These are phyloP conservation scores for Chalaropsis thielavioides DNA, from an alignment of 2,329 filamentous ascomycete species.

Conservation along the genomic window DNA sequence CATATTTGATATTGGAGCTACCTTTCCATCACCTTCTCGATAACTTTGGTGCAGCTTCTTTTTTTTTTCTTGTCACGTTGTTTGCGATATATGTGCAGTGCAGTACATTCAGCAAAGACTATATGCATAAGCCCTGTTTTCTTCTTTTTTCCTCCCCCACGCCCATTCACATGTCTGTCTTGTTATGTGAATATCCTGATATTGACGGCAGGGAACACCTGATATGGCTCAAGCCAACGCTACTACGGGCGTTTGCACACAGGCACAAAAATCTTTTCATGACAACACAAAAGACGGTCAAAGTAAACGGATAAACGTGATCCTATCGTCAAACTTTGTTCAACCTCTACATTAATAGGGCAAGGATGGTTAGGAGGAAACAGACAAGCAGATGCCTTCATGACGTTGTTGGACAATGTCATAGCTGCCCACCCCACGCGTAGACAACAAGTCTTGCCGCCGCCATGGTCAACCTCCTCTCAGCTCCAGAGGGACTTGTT, in stretches of 20 bases:
- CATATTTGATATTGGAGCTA: neutral
- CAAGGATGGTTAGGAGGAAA: neutral
- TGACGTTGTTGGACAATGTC: neutral
- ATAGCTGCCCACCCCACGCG: neutral
- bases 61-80: neutral
- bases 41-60: neutral
- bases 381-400: neutral
- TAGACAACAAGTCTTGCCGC: neutral
- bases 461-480: neutral
- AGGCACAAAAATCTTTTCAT: neutral
- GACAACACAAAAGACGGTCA: neutral
- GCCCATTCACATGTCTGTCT: neutral
- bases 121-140: constrained; percentile 5
- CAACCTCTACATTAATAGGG: neutral
- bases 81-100: neutral
- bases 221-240: neutral
- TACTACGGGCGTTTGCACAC: neutral
- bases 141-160: neutral
- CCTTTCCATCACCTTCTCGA: neutral
- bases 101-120: neutral
- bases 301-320: neutral
- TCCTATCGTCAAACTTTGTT: neutral
- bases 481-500: neutral
- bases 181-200: neutral
- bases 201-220: neutral